Evolutionary conservation across 2,329 filamentous ascomycete genomes (phyloP).

Genomic region (Aspergillus pseudonomiae): DNA sequence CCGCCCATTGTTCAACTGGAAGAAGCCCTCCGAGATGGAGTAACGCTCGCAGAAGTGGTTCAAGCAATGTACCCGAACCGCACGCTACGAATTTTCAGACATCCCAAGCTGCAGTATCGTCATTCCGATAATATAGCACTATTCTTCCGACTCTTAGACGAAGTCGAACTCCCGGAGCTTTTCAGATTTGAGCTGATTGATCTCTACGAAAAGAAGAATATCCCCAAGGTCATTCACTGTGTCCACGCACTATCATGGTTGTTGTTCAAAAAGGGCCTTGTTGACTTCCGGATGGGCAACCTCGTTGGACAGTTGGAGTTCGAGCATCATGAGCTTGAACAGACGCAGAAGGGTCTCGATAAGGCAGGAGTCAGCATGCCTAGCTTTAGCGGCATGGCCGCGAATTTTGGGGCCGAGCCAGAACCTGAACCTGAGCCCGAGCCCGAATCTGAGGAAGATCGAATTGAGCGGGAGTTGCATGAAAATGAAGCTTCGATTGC

Average conservation of each 20-base stretch:
- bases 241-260: constrained; percentile 97
- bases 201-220: constrained; percentile 99
- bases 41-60: constrained; percentile 92
- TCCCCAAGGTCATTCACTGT: constrained; percentile 98
- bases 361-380: constrained; percentile 95
- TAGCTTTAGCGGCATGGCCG: constrained; percentile 95
- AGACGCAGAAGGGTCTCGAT: constrained; percentile 94
- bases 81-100: constrained; percentile 78
- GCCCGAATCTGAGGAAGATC: constrained; percentile 86
- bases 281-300: constrained; percentile 95
- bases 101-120: constrained; percentile 83
- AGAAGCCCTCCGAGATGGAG: constrained; percentile 87
- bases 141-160: constrained; percentile 91
- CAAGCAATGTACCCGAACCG: constrained; percentile 81
- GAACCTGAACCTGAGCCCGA: constrained; percentile 74
- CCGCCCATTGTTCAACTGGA: constrained; percentile 93
- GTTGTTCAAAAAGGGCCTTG: constrained; percentile 91
- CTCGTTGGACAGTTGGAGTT: constrained; percentile 95
- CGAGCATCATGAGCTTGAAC: constrained; percentile 94
- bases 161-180: constrained; percentile 88
- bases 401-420: constrained; percentile 86
- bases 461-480: constrained; percentile 76
- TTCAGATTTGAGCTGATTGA: constrained; percentile 98
- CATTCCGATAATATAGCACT: constrained; percentile 98
- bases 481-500: constrained; percentile 73